Evolutionary conservation across 805 yeast species (phyloP), one percentile per base, ranked within the genome.

Genomic region (Lachancea cidri): DNA sequence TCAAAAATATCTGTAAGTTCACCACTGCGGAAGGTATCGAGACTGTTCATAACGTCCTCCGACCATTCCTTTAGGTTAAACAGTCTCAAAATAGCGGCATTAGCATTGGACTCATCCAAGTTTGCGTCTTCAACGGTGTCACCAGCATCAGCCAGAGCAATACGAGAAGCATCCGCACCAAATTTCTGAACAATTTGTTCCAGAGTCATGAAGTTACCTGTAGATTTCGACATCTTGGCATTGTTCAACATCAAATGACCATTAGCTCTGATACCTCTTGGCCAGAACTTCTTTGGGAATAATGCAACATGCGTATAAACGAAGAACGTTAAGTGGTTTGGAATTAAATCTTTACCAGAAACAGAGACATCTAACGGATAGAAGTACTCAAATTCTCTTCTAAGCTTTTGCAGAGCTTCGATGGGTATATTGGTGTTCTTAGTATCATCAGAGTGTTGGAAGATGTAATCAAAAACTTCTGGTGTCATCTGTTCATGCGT

Each of bases 121-220:
- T 93, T 93, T 39, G 98, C 98, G 66, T 93, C 98, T 70, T 93
- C 98, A 52, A 88, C 79, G 33, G 93, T 73, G 64, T 93, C 98
- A 72, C 98, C 98, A 39, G 97, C 96, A 71, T 93, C 98, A 35
- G 98, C 98, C 50, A 93, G 72, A 4, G 98, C 97, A 64, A 93
- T 86, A 74, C 98, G 84, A 8, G 96, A 73, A 32, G 98, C 97
- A 66, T 93, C 98, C 38, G 98, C 95, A 65, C 98, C 98, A 54
- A 81, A 93, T 68, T 93, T 93, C 55, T 79, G 74, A 45, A 82
- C 81, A 62, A 84, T 76, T 65, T 93, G 87, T 55, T 81, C 76
- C 64, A 93, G 72, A 38, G 98, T 93, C 81, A 86, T 73, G 64
- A 93, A 93, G 72, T 93, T 93, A 68, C 98, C 98, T 24, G 98